Conservation (phyloP, 768 basidiomycete genomes). For the Polyporus arcularius region DNA sequence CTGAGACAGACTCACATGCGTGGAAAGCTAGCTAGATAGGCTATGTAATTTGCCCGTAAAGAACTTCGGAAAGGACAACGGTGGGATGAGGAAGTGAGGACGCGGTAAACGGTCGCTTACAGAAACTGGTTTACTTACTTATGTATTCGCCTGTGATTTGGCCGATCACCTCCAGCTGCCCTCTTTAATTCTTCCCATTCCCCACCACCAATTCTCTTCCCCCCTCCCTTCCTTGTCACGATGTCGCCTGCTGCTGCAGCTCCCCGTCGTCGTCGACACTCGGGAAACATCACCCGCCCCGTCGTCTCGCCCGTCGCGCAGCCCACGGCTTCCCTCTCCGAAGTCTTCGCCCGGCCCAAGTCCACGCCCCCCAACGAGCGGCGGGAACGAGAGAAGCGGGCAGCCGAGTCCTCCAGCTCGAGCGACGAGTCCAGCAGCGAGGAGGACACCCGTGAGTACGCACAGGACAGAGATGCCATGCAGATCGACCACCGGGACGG, state of each 20-base stretch:
- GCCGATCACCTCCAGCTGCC: not conserved
- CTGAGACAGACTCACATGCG: too few species aligned
- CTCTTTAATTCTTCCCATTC: not conserved
- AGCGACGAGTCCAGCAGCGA: conserved; percentile 25
- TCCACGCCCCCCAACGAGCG: conserved; percentile 70
- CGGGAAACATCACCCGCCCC: conserved; percentile 33
- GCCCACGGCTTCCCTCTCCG: conserved; percentile 32
- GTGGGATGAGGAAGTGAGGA: not conserved
- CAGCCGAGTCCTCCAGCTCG: conserved; percentile 27
- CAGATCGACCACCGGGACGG: conserved; percentile 22
- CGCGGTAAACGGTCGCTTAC: not conserved
- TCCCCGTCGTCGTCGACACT: conserved; percentile 54
- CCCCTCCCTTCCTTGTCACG: conserved; percentile 2
- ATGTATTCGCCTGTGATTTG: not conserved
- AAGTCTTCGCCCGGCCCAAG: conserved; percentile 69
- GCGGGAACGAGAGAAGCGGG: conserved; percentile 32
- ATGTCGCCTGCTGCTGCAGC: conserved; percentile 10
- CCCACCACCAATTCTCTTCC: not conserved
- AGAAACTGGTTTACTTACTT: too few species aligned
- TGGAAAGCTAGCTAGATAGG: too few species aligned
- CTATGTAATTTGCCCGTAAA: too few species aligned
- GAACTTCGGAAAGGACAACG: too few species aligned
- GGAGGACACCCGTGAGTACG: conserved; percentile 22
- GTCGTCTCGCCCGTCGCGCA: conserved; percentile 21
- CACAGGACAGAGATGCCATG: conserved; percentile 10